Evolutionary conservation across 2,329 filamentous ascomycete genomes (phyloP), one percentile per base, ranked within the genome.

Genomic region (Pseudocercospora crystallina): DNA sequence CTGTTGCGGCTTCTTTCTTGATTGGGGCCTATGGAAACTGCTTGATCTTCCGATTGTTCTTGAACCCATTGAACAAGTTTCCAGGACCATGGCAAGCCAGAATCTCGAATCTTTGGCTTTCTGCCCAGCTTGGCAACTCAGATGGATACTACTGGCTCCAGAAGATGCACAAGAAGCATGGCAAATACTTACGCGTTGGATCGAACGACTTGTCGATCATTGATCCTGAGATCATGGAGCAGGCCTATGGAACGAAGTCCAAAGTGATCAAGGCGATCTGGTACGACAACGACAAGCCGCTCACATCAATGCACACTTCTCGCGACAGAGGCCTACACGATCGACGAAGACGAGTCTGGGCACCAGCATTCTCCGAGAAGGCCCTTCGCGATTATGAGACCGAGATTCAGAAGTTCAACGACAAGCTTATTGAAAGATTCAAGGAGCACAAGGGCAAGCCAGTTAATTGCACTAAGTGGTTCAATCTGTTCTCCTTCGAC

Each of bases 401-500:
- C 8, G 63, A 72, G 5, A 63, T 76, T 5, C 58, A 63, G 12
- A 57, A 42, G 7, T 71, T 73, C 54, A 70, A 67, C 29, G 59
- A 71, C 26, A 61, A 68, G 56, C 61, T 76, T 10, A 50, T 73
- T 5, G 40, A 59, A 2, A 64, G 68, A 5, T 52, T 76, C 17
- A 44, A 50, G 0, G 61, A 65, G 34, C 55, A 57, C 17, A 43
- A 46, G 1, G 57, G 65, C 42, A 47, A 62, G 48, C 60, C 66
- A 1, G 56, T 77, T 10, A 66, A 74, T 40, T 58, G 75, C 14
- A 61, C 67, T 1, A 66, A 73, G 43, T 74, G 69, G 60, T 72
- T 74, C 56, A 71, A 68, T 15, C 68, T 71, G 20, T 77, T 70
- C 56, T 69, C 63, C 14, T 77, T 74, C 58, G 74, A 77, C 56